Percentiles rank a stretch among this genome's conserved stretches.
Evolutionary conservation across 2,329 filamentous ascomycete species (phyloP).

Genomic region (Aspergillaceae sp.): DNA sequence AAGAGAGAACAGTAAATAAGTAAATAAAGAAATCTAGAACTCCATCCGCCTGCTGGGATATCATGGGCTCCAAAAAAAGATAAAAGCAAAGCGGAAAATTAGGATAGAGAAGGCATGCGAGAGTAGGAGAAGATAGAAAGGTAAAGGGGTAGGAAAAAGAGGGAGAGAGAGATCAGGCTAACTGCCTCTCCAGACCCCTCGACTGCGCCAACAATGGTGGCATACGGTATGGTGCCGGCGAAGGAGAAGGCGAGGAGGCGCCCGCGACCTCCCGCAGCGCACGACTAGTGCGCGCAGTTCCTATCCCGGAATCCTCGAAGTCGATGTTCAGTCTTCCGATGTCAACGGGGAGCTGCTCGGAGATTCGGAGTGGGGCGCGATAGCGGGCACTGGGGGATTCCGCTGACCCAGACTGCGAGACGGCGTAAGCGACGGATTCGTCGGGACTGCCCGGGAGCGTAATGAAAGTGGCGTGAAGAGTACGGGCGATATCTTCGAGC

Average conservation of each 20-base stretch:
- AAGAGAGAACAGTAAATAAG: neutral
- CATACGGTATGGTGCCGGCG: constrained; percentile 18
- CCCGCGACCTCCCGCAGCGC: constrained; percentile 11
- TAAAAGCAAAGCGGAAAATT: neutral
- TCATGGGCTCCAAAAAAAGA: neutral
- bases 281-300: constrained; percentile 12
- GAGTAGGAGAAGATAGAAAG: neutral
- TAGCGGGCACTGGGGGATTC: constrained; percentile 15
- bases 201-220: constrained; percentile 23
- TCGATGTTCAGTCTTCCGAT: constrained; percentile 15
- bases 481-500: constrained; percentile 74
- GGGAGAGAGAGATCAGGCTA: constrained; percentile 20
- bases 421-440: constrained; percentile 16
- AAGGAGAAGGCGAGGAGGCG: neutral
- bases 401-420: constrained; percentile 9
- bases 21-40: neutral
- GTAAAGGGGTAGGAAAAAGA: neutral
- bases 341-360: constrained; percentile 21
- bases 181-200: constrained; percentile 30
- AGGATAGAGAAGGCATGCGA: neutral
- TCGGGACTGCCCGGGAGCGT: constrained; percentile 52
- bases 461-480: constrained; percentile 62
- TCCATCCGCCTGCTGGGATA: neutral
- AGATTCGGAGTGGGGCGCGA: constrained; percentile 13
- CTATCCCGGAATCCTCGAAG: constrained; percentile 12